Evolutionary conservation across 208 protist genomes (phyloP), one percentile per base, ranked within the genome.

Genomic region (Leptomonas pyrrhocoris): DNA sequence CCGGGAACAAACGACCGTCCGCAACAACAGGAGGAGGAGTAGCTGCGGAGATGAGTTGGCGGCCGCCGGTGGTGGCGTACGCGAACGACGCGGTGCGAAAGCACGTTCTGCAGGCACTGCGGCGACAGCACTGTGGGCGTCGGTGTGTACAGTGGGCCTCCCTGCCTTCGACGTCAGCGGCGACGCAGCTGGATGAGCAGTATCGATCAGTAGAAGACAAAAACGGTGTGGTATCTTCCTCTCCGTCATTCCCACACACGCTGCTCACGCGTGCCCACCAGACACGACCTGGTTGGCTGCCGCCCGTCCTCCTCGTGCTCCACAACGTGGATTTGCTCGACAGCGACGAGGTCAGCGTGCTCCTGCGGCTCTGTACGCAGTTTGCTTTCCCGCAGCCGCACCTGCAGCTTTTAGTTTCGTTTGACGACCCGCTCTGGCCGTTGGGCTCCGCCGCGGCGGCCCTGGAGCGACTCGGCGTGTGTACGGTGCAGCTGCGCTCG

Each of bases 311-410:
- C 19, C 77, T 94, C 46, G 76, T 89, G 21, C 56, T 94, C 34
- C 89, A 92, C 68, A 79, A 88, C 34, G 68, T 90, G 0, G 89
- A 94, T 67, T 60, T 82, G 48, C 69, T 94, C 8, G 77, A 90
- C 30, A 56, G 74, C 1, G 73, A 77, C 18, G 61, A 74, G 21
- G 38, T 73, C 8, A 30, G 71, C 25, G 61, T 77, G 55, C 54
- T 94, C n/a, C 62, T 84, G 60, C 51, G 59, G 27, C 80, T 94
- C 19, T 83, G 76, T 34, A 68, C 71, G 2, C 76, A 67, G 13
- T 74, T 82, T 58, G 67, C 73, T n/a, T 74, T 87, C 45, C 80
- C 80, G 16, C 49, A 58, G 9, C 65, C 68, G 16, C 71, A 74
- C 34, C 60, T 89, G 57, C 78, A 74, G 56, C 71, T 89, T 5